Conservation (phyloP, 2,329 filamentous ascomycete species). For the Fusarium ramigenum region DNA sequence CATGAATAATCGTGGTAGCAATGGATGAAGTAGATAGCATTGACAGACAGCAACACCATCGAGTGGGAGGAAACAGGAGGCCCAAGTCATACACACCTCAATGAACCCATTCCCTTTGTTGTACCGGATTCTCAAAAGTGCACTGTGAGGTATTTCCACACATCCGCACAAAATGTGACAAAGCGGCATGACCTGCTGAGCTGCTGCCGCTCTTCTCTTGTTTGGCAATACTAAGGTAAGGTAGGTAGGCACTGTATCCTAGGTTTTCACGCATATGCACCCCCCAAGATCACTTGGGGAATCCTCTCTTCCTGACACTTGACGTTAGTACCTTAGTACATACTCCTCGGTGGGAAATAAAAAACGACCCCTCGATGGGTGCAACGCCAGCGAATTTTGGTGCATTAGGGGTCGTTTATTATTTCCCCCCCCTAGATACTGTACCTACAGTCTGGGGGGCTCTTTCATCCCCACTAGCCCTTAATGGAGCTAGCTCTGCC, state of each 20-base stretch:
- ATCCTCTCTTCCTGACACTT: conserved; percentile 10
- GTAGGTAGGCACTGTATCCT: no score
- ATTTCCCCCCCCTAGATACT: no score
- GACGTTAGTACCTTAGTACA: not conserved
- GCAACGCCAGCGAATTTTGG: no score
- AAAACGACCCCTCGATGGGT: no score
- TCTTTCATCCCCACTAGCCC: conserved; percentile 11
- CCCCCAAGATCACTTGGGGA: conserved; percentile 7
- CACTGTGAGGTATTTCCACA: conserved; percentile 41
- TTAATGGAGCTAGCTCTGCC: conserved; percentile 23
- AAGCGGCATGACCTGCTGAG: conserved; percentile 35
- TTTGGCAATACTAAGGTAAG: conserved; percentile 1
- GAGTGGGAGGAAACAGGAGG: conserved; percentile 16
- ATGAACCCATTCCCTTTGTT: conserved; percentile 20
- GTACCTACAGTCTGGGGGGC: not conserved
- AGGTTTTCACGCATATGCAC: conserved; percentile 10
- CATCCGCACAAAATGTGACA: conserved; percentile 22
- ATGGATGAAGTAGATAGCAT: not conserved
- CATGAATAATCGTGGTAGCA: not conserved
- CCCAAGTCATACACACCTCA: conserved; percentile 13
- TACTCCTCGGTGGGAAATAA: no score
- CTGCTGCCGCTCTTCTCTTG: conserved; percentile 18
- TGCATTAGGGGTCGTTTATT: no score
- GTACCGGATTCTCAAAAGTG: not conserved
- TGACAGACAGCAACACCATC: not conserved